Percentiles rank a stretch among this genome's conserved stretches.
These are phyloP conservation scores for Imleria badia DNA, from an alignment of 768 basidiomycete genomes.

Conservation along the genomic window DNA sequence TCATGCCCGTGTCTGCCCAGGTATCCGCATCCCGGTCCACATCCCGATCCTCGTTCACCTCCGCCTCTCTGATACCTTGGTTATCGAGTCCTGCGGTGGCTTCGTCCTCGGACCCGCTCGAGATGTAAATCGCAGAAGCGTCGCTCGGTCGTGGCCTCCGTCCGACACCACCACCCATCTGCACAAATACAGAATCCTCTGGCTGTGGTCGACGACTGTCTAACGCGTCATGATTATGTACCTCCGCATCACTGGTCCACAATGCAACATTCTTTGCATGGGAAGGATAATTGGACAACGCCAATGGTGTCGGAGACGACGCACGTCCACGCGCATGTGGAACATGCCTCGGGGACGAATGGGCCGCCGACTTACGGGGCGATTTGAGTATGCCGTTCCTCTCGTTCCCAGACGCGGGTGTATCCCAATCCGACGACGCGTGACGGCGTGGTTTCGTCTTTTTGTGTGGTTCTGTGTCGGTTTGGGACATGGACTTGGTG, in stretches of 20 bases:
- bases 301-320: slow-evolving; percentile 15
- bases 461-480: neutral
- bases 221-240: neutral
- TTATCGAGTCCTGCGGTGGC: neutral
- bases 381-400: slow-evolving; percentile 17
- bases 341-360: slow-evolving; percentile 27
- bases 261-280: neutral
- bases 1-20: slow-evolving; percentile 25
- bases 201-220: neutral
- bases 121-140: slow-evolving; percentile 24
- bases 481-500: neutral
- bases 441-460: slow-evolving; percentile 1
- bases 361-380: slow-evolving; percentile 24
- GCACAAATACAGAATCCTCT: neutral
- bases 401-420: slow-evolving; percentile 2
- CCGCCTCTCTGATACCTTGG: neutral
- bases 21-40: slow-evolving; percentile 5
- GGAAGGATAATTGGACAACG: neutral
- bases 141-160: slow-evolving; percentile 11
- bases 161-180: neutral
- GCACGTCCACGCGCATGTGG: neutral
- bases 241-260: neutral
- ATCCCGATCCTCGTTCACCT: neutral
- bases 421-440: slow-evolving; percentile 4
- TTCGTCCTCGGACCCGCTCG: slow-evolving; percentile 29